Evolutionary conservation across 306 rosid species (phyloP), one percentile per base, ranked within the genome.

Genomic region (Ammopiptanthus mongolicus): DNA sequence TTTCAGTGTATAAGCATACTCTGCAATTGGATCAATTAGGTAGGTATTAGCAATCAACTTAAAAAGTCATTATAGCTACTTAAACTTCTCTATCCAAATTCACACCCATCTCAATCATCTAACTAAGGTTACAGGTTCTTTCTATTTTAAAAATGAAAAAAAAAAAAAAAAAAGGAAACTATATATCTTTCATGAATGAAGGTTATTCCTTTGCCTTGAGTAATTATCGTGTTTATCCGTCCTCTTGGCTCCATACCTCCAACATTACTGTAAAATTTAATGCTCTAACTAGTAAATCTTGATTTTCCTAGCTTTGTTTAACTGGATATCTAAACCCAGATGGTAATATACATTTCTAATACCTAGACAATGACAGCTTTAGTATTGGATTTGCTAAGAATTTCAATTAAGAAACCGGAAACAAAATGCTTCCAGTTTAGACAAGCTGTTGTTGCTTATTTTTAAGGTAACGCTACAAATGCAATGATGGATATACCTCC

Each of bases 1-100:
- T 70, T 85, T 88, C 25, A 86, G 41, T 0, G 98, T 95, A 68
- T 90, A 90, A 3, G 84, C 96, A 34, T 87, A 89, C 42, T 89
- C 90, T 89, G 81, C 61, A 77, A 62, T 10, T 29, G 17, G 4
- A 82, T 68, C 64, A 61, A 56, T 37, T 12, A 48, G 52, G 18
- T 59, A 50, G 3, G 46, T 22, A 42, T 72, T 4, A 81, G 29
- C 60, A 76, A 12, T 64, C 42, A 69, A 51, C 8, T 19, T 68
- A 80, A 62, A 4, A 17, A 66, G 25, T 14, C 55, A 71, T 12
- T 34, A 70, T 36, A 50, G 41, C 37, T 37, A 14, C 44, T 25
- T 57, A 58, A 57, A 58, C 66, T 22, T 33, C 64, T 53, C 63
- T 18, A 56, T 68, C 25, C 67, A 71, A 19, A 71, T 71, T 57